Percentiles rank a stretch among this genome's conserved stretches.
These are phyloP conservation scores for Corymbia calophylla DNA, from an alignment of 441 rosid species.

Conservation along the genomic window DNA sequence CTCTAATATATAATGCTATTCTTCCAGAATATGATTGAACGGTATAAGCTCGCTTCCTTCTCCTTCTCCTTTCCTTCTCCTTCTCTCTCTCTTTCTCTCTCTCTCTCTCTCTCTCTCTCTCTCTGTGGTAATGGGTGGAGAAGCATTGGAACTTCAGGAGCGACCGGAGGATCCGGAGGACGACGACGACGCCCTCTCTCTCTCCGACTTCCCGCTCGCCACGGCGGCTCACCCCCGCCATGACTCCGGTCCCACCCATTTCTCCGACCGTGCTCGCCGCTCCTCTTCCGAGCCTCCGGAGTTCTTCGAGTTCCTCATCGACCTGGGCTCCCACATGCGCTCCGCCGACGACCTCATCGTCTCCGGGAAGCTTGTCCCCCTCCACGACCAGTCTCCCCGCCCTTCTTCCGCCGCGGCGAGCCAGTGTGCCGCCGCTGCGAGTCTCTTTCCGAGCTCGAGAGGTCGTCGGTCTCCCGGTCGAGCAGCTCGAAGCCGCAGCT, in stretches of 20 bases:
- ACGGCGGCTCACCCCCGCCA: not conserved
- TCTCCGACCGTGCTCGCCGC: slow-evolving; percentile 1
- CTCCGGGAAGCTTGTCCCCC: slow-evolving; percentile 65
- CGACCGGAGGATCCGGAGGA: not conserved
- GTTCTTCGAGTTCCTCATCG: slow-evolving; percentile 57
- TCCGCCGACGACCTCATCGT: slow-evolving; percentile 77
- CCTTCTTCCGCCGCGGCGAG: not conserved
- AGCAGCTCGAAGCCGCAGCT: slow-evolving; percentile 13
- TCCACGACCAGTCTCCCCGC: slow-evolving; percentile 12
- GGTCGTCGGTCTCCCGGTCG: slow-evolving; percentile 14
- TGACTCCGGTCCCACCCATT: not conserved
- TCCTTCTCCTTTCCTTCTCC: not conserved
- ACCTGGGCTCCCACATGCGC: slow-evolving; percentile 39
- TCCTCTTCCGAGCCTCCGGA: slow-evolving; percentile 34
- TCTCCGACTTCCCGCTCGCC: not conserved
- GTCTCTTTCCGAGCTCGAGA: slow-evolving; percentile 38
- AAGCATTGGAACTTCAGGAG: not conserved
- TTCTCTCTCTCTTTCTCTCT: too few species aligned
- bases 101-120: too few species aligned
- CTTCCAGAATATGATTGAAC: not conserved
- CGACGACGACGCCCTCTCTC: not conserved
- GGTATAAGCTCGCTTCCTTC: not conserved
- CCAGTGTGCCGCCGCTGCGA: slow-evolving; percentile 30
- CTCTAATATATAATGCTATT: not conserved
- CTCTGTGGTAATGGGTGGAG: not conserved